phyloP scores from a whole-genome alignment of 2,329 filamentous ascomycete species.

The Cryphonectria nitschkei region DNA sequence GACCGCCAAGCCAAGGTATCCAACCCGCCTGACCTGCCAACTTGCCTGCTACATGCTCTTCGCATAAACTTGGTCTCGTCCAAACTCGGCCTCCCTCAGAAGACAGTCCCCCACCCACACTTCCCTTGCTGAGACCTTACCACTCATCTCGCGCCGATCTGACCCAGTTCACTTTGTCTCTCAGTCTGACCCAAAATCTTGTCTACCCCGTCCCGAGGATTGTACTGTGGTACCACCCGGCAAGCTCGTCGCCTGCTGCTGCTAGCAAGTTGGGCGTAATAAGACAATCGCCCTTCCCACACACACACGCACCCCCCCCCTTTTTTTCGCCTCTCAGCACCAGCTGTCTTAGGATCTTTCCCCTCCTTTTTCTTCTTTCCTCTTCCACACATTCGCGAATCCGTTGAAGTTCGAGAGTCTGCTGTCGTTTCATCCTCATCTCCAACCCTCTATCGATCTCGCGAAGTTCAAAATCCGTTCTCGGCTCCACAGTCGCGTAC shows the following conservation, averaged over 20 bases:
- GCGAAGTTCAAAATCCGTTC: not conserved
- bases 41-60: conserved; percentile 13
- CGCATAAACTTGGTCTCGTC: conserved; percentile 25
- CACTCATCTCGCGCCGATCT: conserved; percentile 28
- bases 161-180: conserved; percentile 2
- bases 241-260: conserved; percentile 24
- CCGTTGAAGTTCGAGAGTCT: conserved; percentile 2
- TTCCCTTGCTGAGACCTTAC: conserved; percentile 26
- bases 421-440: not conserved
- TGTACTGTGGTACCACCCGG: conserved; percentile 21
- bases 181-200: not conserved
- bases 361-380: conserved; percentile 1
- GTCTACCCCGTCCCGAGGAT: not conserved
- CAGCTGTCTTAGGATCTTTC: conserved; percentile 8
- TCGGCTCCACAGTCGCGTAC: conserved; percentile 28
- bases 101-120: conserved; percentile 8
- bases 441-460: not conserved
- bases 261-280: conserved; percentile 28
- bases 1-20: conserved; percentile 5
- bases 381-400: not conserved
- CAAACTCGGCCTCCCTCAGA: conserved; percentile 9
- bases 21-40: conserved; percentile 7
- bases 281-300: conserved; percentile 27
- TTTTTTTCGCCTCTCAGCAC: conserved; percentile 5
- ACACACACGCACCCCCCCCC: not conserved